Percentiles rank a stretch among this genome's conserved stretches.
Conservation (phyloP, 2,329 filamentous ascomycete species). For the Cercospora sp. region DNA sequence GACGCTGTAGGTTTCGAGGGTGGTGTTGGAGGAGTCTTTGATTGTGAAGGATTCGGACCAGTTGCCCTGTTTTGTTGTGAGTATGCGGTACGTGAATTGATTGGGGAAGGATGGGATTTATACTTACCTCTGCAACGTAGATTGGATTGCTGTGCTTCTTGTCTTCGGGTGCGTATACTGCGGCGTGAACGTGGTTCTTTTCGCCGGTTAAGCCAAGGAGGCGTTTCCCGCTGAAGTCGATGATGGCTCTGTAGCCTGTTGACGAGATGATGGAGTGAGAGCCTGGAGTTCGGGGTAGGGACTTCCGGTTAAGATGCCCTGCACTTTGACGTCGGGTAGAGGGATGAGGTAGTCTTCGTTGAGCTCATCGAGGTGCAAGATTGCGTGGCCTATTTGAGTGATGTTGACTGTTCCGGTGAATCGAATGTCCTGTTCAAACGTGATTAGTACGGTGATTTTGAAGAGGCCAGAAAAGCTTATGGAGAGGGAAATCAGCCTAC, state of each 20-base stretch:
- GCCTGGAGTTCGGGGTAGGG: conserved; percentile 50
- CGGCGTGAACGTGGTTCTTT: conserved; percentile 47
- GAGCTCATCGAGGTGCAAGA: conserved; percentile 47
- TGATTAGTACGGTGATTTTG: not conserved
- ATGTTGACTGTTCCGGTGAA: conserved; percentile 49
- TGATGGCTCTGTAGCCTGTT: conserved; percentile 45
- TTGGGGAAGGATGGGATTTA: not conserved
- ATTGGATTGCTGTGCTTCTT: conserved; percentile 35
- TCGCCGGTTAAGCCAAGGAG: conserved; percentile 43
- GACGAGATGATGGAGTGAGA: conserved; percentile 46
- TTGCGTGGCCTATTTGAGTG: conserved; percentile 50
- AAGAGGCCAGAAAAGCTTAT: not conserved
- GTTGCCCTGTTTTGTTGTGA: conserved; percentile 37
- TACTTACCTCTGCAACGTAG: conserved; percentile 7
- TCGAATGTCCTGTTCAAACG: conserved; percentile 41
- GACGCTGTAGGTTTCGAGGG: conserved; percentile 43
- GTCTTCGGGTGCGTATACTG: conserved; percentile 39
- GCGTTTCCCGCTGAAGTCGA: conserved; percentile 50
- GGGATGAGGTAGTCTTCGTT: conserved; percentile 50
- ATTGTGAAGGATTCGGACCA: conserved; percentile 47
- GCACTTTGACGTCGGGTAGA: conserved; percentile 49
- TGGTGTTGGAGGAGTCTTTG: conserved; percentile 39
- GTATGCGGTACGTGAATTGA: conserved; percentile 7
- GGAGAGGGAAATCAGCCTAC: not conserved
- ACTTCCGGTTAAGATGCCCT: conserved; percentile 46